Base-by-base conservation (phyloP, 129 eudicot species). In the Oenanthe sinensis region DNA sequence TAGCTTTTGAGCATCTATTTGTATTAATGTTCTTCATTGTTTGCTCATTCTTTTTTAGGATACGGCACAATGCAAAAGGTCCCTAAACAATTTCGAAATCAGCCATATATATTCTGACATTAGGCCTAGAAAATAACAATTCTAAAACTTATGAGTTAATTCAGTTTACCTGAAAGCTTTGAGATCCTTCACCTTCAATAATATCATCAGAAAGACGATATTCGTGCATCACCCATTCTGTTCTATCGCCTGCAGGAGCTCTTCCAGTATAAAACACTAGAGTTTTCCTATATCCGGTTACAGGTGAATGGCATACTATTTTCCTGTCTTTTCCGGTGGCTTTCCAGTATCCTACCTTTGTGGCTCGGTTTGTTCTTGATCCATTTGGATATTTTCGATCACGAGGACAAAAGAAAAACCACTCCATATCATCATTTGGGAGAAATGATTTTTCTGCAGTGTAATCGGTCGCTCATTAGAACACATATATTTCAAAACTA, bases 141-240 rank as follows among this genome's bases (percentile, higher is more conserved):
- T 44, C 54, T 9, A 8, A 4, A 72, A 20, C n/a, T 43, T n/a
- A 20, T 22, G 76, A n/a, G 40, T 20, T 22, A 5, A 45, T 74
- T 17, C 9, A 75, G 54, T 42, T 76, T 85, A 92, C 97, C 71
- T 86, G 86, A 60, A 84, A 85, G 85, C 80, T 82, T 22, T 87
- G 87, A 73, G 91, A 46, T 71, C 68, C 68, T 60, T 60, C 68
- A 60, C 88, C 83, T 37, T 82, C 67, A n/a, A 88, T 78, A 77
- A 74, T 69, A 82, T 86, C 92, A 76, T 90, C 97, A 86, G 88
- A 90, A 16, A 92, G 82, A 67, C 96, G 88, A 86, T 92, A 92
- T 80, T 92, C 97, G 19, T 92, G 97, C 97, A 92, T 92, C 63
- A 92, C 90, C 97, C 97, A 92, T 75, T 92, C 92, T 6, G 97